Percentiles rank a stretch among this genome's conserved stretches.
These are phyloP conservation scores for Quambalaria eucalypti DNA, from an alignment of 1,284 basidiomycete genomes.

Conservation along the genomic window DNA sequence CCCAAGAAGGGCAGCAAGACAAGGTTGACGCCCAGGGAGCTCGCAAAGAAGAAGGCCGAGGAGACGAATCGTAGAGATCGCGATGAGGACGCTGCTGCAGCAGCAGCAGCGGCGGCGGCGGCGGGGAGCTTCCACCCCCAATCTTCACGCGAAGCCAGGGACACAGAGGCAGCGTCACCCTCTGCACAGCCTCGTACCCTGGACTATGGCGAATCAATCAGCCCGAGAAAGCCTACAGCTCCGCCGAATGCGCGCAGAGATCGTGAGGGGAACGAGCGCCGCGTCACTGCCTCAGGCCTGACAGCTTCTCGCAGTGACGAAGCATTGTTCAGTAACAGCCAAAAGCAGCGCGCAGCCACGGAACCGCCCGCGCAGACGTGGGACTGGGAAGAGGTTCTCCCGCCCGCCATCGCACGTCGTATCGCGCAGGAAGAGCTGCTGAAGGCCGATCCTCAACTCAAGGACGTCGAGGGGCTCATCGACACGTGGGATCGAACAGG, in stretches of 20 bases:
- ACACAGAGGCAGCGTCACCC: not conserved
- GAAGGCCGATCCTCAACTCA: constrained; percentile 11
- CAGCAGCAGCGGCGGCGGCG: not conserved
- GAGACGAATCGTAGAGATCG: not conserved
- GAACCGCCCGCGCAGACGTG: not conserved
- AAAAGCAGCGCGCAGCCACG: not conserved
- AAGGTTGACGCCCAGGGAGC: not conserved
- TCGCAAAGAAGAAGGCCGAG: not conserved
- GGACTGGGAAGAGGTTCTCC: constrained; percentile 32
- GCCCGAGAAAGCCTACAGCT: too few relatives aligned
- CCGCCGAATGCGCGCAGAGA: too few relatives aligned
- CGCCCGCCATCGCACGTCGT: constrained; percentile 26
- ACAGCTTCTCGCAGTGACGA: not conserved
- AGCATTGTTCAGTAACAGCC: not conserved
- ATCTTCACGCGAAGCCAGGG: not conserved
- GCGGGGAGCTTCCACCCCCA: not conserved
- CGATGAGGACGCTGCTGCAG: not conserved
- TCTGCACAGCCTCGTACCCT: not conserved
- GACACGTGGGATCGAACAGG: constrained; percentile 37
- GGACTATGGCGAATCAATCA: not conserved
- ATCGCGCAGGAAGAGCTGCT: constrained; percentile 28
- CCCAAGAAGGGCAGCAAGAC: not conserved
- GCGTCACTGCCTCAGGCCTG: not conserved
- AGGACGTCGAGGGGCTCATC: constrained; percentile 27
- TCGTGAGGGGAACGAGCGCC: not conserved